Evolutionary conservation across 1,284 basidiomycete species (phyloP), one percentile per base, ranked within the genome.

Genomic region (Gomphus sp.): DNA sequence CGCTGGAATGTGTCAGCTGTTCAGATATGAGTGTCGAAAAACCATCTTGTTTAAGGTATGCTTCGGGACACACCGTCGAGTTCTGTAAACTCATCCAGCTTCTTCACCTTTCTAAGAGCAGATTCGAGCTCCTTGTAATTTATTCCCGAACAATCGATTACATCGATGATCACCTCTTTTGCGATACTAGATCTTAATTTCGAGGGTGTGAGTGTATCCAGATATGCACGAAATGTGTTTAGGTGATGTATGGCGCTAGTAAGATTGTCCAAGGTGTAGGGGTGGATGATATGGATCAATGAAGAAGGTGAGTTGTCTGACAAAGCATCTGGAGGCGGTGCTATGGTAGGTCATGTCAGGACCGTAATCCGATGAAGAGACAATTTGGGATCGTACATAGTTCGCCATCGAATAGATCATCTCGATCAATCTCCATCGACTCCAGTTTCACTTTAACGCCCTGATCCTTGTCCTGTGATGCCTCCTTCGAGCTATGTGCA

Each of bases 111-210:
- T 11, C 68, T 66, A 2, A 89, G 67, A 37, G 81, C 65, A 9
- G 68, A 64, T 11, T 78, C 75, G 56, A 90, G 66, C 0, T 69
- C 76, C 44, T 69, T 70, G 50, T 89, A 69, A 62, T 87, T 74
- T 48, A 90, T 71, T 2, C 85, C 85, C 45, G 84, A 85, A 62
- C 73, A 78, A 61, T 80, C 77, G 12, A 89, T 75, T 37, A 78
- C 67, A 67, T 89, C 86, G 56, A 82, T 64, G 2, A 90, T 71
- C 39, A 81, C 72, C 53, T 80, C 39, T 41, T 41, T 41, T 41
- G 39, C 39, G 14, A 41, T 41, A 12, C 39, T 12, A 41, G 82
- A 73, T 61, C 75, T 81, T 68, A 87, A 83, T 61, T 75, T 77
- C 52, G 75, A 76, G 22, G 84, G 75, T 8, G 78, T 73, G 47